phyloP scores from a whole-genome alignment of 345 rosid genomes.

The Toxicodendron radicans region DNA sequence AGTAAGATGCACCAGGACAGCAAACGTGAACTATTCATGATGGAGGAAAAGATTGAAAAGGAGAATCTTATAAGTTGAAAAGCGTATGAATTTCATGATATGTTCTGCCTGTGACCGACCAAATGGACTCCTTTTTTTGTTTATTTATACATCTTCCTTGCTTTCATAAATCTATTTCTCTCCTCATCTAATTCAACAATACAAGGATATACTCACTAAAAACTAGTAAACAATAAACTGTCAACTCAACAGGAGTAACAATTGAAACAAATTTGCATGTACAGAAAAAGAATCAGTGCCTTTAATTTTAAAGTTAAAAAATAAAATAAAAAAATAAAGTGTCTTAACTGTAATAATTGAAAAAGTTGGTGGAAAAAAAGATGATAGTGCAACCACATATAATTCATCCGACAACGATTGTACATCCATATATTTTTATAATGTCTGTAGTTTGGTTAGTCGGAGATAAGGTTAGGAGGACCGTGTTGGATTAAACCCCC shows the following conservation, averaged over 20 bases:
- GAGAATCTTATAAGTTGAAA: slow-evolving; percentile 18
- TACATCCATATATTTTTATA: neutral
- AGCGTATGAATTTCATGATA: slow-evolving; percentile 4
- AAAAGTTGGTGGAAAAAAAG: slow-evolving; percentile 12
- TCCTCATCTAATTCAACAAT: neutral
- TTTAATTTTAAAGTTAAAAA: neutral
- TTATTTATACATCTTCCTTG: no score
- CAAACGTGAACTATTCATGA: slow-evolving; percentile 20
- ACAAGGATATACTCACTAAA: no score
- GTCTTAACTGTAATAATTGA: slow-evolving; percentile 1
- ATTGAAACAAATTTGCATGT: neutral
- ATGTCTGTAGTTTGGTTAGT: neutral
- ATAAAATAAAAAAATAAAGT: neutral
- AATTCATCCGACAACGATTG: neutral
- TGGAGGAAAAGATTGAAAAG: neutral
- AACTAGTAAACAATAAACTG: no score
- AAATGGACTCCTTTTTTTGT: neutral
- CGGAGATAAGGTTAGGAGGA: neutral
- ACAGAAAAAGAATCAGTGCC: neutral
- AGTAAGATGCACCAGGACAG: slow-evolving; percentile 24
- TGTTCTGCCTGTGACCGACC: slow-evolving; percentile 5
- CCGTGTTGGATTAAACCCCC: neutral
- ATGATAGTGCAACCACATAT: neutral
- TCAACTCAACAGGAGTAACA: no score
- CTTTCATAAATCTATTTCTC: neutral